Conservation (phyloP, 2,329 filamentous ascomycete genomes). For the Pseudocercospora fuligena region DNA sequence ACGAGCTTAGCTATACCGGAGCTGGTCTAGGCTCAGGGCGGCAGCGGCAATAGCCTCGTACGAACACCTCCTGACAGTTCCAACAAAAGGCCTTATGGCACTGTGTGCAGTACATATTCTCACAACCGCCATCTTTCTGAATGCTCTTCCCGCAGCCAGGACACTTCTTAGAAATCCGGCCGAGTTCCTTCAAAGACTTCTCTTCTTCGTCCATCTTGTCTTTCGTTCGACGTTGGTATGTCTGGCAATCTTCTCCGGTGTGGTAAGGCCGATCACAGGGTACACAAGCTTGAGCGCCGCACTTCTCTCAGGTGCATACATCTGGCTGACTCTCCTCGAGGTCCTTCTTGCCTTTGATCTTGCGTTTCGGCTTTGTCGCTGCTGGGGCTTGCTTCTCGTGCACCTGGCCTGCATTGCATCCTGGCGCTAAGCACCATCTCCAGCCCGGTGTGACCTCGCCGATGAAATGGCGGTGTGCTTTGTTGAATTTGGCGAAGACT, state of each 20-base stretch:
- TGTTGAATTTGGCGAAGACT: slow-evolving; percentile 46
- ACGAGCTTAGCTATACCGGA: not conserved
- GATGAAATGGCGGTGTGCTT: slow-evolving; percentile 33
- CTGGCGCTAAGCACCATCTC: slow-evolving; percentile 54
- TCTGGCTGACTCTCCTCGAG: slow-evolving; percentile 25
- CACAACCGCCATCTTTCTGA: slow-evolving; percentile 41
- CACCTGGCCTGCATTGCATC: slow-evolving; percentile 50
- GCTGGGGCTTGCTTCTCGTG: slow-evolving; percentile 34
- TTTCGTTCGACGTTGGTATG: slow-evolving; percentile 40
- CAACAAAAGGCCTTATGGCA: slow-evolving; percentile 40
- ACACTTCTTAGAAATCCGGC: slow-evolving; percentile 35
- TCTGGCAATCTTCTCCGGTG: slow-evolving; percentile 38
- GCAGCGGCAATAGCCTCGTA: slow-evolving; percentile 22
- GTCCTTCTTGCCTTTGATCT: slow-evolving; percentile 7
- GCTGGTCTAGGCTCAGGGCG: not conserved
- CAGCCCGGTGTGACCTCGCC: slow-evolving; percentile 46
- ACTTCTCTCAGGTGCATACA: slow-evolving; percentile 38
- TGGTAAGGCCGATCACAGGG: slow-evolving; percentile 40
- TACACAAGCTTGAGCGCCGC: slow-evolving; percentile 37
- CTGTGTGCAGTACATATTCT: slow-evolving; percentile 36
- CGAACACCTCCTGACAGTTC: slow-evolving; percentile 30
- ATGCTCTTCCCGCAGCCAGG: slow-evolving; percentile 37
- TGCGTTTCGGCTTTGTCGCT: slow-evolving; percentile 8
- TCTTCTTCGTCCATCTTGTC: slow-evolving; percentile 39
- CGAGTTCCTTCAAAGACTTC: slow-evolving; percentile 26